Base-by-base conservation (phyloP, 257 asterid genomes). In the Penstemon barbatus region DNA sequence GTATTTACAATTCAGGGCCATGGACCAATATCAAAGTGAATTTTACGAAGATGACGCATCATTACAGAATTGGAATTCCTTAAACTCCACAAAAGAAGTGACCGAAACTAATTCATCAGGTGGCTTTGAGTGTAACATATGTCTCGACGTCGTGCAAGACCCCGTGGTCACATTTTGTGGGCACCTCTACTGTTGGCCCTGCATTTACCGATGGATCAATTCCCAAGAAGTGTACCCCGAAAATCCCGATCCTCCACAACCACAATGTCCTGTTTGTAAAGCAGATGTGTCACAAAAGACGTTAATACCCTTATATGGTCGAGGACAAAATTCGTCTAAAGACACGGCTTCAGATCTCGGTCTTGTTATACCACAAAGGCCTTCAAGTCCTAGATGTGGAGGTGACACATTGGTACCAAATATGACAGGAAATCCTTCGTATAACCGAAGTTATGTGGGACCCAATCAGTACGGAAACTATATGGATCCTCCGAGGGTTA, bases 141-240 rank as follows among this genome's bases (percentile, higher is more conserved):
- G 97, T 74, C 76, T 90, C 3, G 96, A 86, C 52, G 64, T 74
- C 0, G 94, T 80, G 68, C 88, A 77, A 39, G 97, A 90, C 40
- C 97, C 97, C 0, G 96, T 90, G 8, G 85, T 90, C 59, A 90
- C 97, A 4, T 70, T 90, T 37, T 87, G 97, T 4, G 97, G 97
- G n/a, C 97, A 90, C 73, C 94, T 90, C 67, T 90, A 83, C 42
- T 90, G 97, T 19, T 90, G 97, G 97, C 92, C 96, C 3, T 90
- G 97, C 57, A 88, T 90, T 13, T 90, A 90, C 86, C 78, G 78
- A 44, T 90, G 97, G 97, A 83, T 88, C 8, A 79, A 68, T 65
- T 75, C 59, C 68, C 84, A 69, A 8, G 72, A 75, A 3, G 12
- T 56, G 45, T 69, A 81, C 15, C 37, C 64, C 4, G 83, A 82